Percentiles rank a stretch among this genome's conserved stretches.
phyloP scores from a whole-genome alignment of 2,329 filamentous ascomycete genomes.

The Sclerotiophoma versabilis region DNA sequence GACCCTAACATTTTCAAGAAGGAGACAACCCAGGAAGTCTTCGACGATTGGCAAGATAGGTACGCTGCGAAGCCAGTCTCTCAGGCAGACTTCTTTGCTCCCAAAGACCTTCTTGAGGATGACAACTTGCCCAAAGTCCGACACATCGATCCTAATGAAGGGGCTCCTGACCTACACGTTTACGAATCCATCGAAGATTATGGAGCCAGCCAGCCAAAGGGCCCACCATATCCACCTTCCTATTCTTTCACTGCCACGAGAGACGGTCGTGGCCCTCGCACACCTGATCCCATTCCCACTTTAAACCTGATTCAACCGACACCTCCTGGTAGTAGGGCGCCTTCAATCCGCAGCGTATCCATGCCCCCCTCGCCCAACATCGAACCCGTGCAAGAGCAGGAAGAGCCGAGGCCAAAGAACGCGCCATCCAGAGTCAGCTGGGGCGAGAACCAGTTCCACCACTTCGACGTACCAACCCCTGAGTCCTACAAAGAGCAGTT shows the following conservation, averaged over 20 bases:
- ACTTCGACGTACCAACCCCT: slow-evolving; percentile 57
- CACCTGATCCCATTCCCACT: slow-evolving; percentile 57
- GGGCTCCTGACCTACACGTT: slow-evolving; percentile 53
- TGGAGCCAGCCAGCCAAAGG: slow-evolving; percentile 31
- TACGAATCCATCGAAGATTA: slow-evolving; percentile 52
- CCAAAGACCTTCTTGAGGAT: slow-evolving; percentile 52
- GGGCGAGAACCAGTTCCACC: slow-evolving; percentile 56
- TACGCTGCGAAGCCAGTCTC: slow-evolving; percentile 50
- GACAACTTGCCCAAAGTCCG: slow-evolving; percentile 45
- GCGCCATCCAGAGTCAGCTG: slow-evolving; percentile 53
- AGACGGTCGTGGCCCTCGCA: slow-evolving; percentile 47
- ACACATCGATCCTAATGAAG: slow-evolving; percentile 52
- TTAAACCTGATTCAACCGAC: slow-evolving; percentile 66
- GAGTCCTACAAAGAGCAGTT: slow-evolving; percentile 51
- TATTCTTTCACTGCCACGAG: slow-evolving; percentile 51
- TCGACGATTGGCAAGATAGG: slow-evolving; percentile 53
- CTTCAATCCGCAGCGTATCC: slow-evolving; percentile 47
- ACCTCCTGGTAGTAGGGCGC: slow-evolving; percentile 60
- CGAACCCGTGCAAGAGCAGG: slow-evolving; percentile 34
- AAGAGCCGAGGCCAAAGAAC: slow-evolving; percentile 35
- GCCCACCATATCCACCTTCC: slow-evolving; percentile 46
- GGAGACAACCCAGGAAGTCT: slow-evolving; percentile 50
- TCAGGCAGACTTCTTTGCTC: slow-evolving; percentile 58
- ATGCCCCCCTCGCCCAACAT: slow-evolving; percentile 45
- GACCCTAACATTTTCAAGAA: slow-evolving; percentile 56